These are phyloP conservation scores for Echium plantagineum DNA, from an alignment of 257 asterid genomes.

Conservation along the genomic window DNA sequence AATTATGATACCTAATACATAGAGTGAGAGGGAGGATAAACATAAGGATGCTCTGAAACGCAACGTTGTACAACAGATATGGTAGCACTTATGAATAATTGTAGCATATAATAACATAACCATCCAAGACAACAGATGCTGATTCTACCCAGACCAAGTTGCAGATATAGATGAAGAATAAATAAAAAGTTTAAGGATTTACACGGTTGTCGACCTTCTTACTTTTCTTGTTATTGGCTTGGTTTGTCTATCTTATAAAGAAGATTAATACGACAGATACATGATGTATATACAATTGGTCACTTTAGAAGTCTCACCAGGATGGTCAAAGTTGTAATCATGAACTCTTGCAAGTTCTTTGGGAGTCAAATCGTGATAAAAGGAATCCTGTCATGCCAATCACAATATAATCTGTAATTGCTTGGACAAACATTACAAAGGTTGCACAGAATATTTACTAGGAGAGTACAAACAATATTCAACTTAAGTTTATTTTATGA, in stretches of 20 bases:
- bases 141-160: too few species aligned
- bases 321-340: conserved; percentile 98
- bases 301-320: conserved; percentile 45
- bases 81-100: background rate
- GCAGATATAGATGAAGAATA: background rate
- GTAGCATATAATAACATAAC: background rate
- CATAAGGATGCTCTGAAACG: background rate
- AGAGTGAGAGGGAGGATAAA: background rate
- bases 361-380: conserved; percentile 69
- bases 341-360: conserved; percentile 77
- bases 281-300: background rate
- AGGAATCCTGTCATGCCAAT: conserved; percentile 67
- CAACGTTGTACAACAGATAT: background rate
- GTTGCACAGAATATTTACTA: background rate
- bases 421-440: background rate
- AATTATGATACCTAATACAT: background rate
- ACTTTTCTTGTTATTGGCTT: background rate
- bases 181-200: background rate
- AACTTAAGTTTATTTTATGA: too few species aligned
- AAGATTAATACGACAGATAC: too few species aligned
- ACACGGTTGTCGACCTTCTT: background rate
- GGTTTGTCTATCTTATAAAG: background rate
- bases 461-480: too few species aligned
- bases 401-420: background rate
- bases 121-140: background rate